phyloP scores from a whole-genome alignment of 2,329 filamentous ascomycete genomes.

The Fusarium tanahbumbuense region DNA sequence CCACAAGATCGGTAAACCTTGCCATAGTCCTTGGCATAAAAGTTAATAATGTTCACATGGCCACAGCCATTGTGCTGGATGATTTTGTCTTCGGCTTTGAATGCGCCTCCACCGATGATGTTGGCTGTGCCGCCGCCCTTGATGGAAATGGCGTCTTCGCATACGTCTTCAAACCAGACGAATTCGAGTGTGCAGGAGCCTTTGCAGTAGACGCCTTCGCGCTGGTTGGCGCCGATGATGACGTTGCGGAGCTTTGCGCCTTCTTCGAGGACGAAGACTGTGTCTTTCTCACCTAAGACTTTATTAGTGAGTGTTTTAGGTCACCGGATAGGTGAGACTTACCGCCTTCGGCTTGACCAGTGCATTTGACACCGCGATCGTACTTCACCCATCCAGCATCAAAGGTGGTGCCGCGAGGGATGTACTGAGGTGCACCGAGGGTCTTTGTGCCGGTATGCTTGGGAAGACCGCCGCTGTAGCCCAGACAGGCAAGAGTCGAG shows the following conservation, averaged over 20 bases:
- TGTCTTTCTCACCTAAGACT: slow-evolving; percentile 43
- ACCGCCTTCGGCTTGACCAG: slow-evolving; percentile 57
- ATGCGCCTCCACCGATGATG: slow-evolving; percentile 59
- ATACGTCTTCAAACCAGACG: slow-evolving; percentile 64
- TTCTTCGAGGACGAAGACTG: slow-evolving; percentile 55
- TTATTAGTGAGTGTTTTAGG: not conserved
- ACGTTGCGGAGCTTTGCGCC: slow-evolving; percentile 59
- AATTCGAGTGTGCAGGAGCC: slow-evolving; percentile 57
- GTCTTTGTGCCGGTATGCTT: slow-evolving; percentile 46
- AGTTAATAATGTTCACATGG: slow-evolving; percentile 55
- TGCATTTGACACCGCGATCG: slow-evolving; percentile 57
- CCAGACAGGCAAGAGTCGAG: slow-evolving; percentile 48
- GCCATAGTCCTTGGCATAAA: slow-evolving; percentile 58
- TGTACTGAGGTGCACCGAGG: slow-evolving; percentile 47
- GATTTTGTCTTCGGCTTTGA: slow-evolving; percentile 58
- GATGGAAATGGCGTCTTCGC: slow-evolving; percentile 49
- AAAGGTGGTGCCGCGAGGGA: slow-evolving; percentile 44
- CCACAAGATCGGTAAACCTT: slow-evolving; percentile 52
- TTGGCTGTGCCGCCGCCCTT: slow-evolving; percentile 49
- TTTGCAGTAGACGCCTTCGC: slow-evolving; percentile 60
- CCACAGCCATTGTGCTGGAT: slow-evolving; percentile 62
- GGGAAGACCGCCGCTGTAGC: slow-evolving; percentile 48
- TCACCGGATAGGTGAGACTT: too few species aligned
- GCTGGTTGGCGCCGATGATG: slow-evolving; percentile 59
- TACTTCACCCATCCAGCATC: slow-evolving; percentile 53